Base-by-base conservation (phyloP, 2,329 filamentous ascomycete species). In the Colletotrichum sp. region DNA sequence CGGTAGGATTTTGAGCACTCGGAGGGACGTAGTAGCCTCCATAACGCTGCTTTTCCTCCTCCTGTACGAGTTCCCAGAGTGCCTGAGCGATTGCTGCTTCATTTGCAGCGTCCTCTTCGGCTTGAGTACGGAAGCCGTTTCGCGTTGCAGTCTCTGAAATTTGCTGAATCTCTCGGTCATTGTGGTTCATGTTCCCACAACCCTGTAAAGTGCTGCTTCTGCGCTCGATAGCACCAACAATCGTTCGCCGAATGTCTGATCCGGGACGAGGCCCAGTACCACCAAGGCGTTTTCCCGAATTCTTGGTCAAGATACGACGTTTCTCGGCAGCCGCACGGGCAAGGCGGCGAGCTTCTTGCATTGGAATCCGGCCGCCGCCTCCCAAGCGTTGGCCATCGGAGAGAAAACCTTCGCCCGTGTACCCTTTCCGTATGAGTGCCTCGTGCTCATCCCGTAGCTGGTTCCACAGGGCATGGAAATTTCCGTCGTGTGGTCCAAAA, bases 391-490 rank as follows among this genome's bases (percentile, higher is more conserved):
- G 91, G 2, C 96, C 96, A 36, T 93, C 87, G 0, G 93, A 93
- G 34, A 98, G 86, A 84, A 98, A 98, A 0, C 94, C 94, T 83
- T 98, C 96, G 15, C 96, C 96, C 0, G 95, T 97, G 81, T 96
- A 98, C 21, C 96, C 96, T 82, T 96, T 97, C 74, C 92, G 87
- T 13, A 93, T 81, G 8, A 98, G 89, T 3, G 92, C 91, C 80
- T 96, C 91, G 80, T 96, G 93, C 84, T 98, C 96, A 73, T 96
- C 94, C 24, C 96, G 92, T 6, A 98, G 90, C 81, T 98, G 94
- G 79, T 98, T 93, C 95, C 96, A 98, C 7, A 98, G 87, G 1
- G 93, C 93, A 79, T 98, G 92, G 81, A 98, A 98, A 43, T 94
- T 90, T 62, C 88, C 89, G 81, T 98, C 92, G 83, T 98, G 96